These are phyloP conservation scores for Aaosphaeria pasadenensis DNA, from an alignment of 2,329 filamentous ascomycete species.

Conservation along the genomic window DNA sequence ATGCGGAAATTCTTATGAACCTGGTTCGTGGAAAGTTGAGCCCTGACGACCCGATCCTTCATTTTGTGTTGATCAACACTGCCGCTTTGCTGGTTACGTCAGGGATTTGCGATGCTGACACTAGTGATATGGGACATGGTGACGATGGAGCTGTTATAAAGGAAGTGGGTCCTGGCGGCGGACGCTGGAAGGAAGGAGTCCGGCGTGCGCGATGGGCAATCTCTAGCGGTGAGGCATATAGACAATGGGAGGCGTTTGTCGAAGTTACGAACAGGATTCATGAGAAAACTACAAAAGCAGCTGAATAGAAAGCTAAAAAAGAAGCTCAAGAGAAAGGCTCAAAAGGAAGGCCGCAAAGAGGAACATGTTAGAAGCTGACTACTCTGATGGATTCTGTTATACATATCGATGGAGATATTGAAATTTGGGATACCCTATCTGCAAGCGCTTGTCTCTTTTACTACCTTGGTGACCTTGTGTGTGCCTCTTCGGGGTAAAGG, in stretches of 20 bases:
- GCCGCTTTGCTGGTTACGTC: conserved; percentile 82
- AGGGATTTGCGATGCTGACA: conserved; percentile 81
- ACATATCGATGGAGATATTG: too few species aligned
- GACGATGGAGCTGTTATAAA: conserved; percentile 78
- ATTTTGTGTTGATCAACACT: conserved; percentile 93
- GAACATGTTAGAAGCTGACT: too few species aligned
- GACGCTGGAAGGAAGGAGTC: conserved; percentile 93
- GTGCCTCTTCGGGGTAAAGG: too few species aligned
- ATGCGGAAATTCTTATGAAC: conserved; percentile 76
- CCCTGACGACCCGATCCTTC: conserved; percentile 77
- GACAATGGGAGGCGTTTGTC: conserved; percentile 79
- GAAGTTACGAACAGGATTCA: conserved; percentile 64
- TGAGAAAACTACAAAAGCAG: too few species aligned
- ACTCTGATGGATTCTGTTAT: too few species aligned
- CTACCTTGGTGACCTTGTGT: too few species aligned
- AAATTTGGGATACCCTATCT: too few species aligned
- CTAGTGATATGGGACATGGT: conserved; percentile 72
- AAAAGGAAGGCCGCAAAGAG: too few species aligned
- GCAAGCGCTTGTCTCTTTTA: too few species aligned
- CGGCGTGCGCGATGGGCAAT: conserved; percentile 85
- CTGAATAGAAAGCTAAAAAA: too few species aligned
- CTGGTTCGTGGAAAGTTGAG: conserved; percentile 73
- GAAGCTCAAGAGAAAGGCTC: too few species aligned
- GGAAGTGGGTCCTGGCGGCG: conserved; percentile 79
- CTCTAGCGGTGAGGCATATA: conserved; percentile 80